Evolutionary conservation across 352 stramenopile species (phyloP).

Genomic region (Phytophthora citricola): DNA sequence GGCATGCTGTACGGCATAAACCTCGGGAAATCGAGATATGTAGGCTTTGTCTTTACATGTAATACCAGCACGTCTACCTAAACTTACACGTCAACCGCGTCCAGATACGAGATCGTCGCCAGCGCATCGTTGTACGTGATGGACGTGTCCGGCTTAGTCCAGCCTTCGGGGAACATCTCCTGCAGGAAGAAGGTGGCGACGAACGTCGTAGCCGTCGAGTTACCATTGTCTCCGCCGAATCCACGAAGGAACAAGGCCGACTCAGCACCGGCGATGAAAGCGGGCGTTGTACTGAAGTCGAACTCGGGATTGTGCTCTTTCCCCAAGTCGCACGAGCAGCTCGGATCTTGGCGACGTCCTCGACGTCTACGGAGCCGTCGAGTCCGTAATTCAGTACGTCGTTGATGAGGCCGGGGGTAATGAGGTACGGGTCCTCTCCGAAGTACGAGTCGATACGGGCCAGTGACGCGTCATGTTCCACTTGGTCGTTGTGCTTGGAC

Average conservation of each 20-base stretch:
- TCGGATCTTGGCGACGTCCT: constrained; percentile 27
- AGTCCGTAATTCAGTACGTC: constrained; percentile 24
- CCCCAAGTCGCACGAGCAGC: constrained; percentile 12
- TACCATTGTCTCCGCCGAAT: constrained; percentile 19
- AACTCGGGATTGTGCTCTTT: constrained; percentile 30
- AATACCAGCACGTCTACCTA: too few relatives aligned
- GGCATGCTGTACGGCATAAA: too few relatives aligned
- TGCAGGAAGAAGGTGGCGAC: constrained; percentile 30
- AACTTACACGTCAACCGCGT: constrained; percentile 20
- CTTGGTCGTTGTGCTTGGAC: constrained; percentile 31
- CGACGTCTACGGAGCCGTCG: constrained; percentile 18
- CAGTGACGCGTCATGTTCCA: constrained; percentile 35
- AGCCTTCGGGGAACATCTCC: constrained; percentile 35
- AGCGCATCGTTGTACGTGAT: constrained; percentile 27
- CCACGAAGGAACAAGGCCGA: constrained; percentile 24
- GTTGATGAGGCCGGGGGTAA: constrained; percentile 29
- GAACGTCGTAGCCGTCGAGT: constrained; percentile 25
- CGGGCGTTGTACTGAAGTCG: constrained; percentile 19
- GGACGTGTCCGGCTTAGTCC: constrained; percentile 25
- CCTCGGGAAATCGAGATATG: too few relatives aligned
- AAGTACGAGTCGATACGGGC: constrained; percentile 35
- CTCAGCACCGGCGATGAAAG: constrained; percentile 28
- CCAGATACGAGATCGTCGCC: constrained; percentile 24
- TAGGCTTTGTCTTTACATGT: too few relatives aligned
- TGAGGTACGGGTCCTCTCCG: constrained; percentile 21